Conservation (phyloP, 2,329 filamentous ascomycete species). For the Scytalidium lignicola region DNA sequence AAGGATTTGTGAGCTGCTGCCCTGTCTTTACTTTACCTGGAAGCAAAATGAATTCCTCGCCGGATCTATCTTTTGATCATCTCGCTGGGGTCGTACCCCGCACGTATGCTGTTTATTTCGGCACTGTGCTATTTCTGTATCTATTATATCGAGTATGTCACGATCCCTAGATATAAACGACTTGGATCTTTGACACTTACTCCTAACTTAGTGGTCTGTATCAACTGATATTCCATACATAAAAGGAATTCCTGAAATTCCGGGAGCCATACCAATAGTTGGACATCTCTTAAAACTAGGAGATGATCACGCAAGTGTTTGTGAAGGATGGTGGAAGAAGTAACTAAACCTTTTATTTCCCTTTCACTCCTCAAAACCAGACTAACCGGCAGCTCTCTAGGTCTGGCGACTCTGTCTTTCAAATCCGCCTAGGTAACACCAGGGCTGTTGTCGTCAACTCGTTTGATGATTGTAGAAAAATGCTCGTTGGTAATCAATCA, state of each 20-base stretch:
- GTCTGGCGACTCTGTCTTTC: slow-evolving; percentile 40
- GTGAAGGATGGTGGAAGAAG: slow-evolving; percentile 38
- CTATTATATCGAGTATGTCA: not conserved
- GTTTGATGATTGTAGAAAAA: slow-evolving; percentile 43
- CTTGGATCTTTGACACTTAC: not conserved
- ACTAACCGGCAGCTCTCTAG: slow-evolving; percentile 13
- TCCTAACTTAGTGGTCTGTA: slow-evolving; percentile 5
- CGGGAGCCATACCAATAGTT: slow-evolving; percentile 40
- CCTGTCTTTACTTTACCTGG: too few relatives aligned
- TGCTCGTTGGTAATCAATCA: slow-evolving; percentile 40
- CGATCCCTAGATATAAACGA: not conserved
- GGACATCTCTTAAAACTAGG: slow-evolving; percentile 44
- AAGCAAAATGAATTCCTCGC: not conserved
- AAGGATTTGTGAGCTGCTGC: too few relatives aligned
- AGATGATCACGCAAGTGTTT: slow-evolving; percentile 46
- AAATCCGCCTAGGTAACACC: slow-evolving; percentile 46
- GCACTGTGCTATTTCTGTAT: not conserved
- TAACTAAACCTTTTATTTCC: not conserved
- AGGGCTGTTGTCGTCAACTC: slow-evolving; percentile 45
- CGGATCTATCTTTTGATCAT: not conserved
- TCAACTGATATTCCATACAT: slow-evolving; percentile 43
- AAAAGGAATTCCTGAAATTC: slow-evolving; percentile 41
- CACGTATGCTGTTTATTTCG: not conserved
- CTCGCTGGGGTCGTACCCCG: not conserved
- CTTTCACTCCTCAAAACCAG: not conserved